Base-by-base conservation (phyloP, 139 green algal species). In the Coelastrella sp. region DNA sequence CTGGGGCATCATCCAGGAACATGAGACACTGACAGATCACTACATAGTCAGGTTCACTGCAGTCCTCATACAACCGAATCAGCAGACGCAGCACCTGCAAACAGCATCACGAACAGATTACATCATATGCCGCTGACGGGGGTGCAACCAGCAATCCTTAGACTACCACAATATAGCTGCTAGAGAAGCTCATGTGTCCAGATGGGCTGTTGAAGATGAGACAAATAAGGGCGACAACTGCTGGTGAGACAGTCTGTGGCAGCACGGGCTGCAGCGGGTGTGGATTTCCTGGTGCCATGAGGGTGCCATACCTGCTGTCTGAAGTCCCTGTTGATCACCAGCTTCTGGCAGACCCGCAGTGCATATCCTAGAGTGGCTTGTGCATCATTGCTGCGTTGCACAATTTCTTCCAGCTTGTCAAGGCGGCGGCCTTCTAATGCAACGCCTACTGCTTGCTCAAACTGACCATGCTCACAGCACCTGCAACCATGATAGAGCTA, bases 371-470 rank as follows among this genome's bases (percentile, higher is more conserved):
- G 59, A 1, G 35, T 66, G 2, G 69, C 69, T 2, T 35, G n/a
- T 38, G 13, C 5, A n/a, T 92, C 87, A 19, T 68, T 71, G 60
- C 59, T 79, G 17, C 37, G 8, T 2, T 77, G 27, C 19, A 92
- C 74, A 19, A 91, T 91, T 23, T 89, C 62, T 89, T 98, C 92
- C 50, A 98, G 89, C 89, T 93, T 89, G 91, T 99, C 97, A 73
- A 99, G 89, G 3, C 97, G 90, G 25, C 93, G 89, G 2, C 89
- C 86, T 86, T 99, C 97, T 51, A 99, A 79, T 8, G 97, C 96
- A 23, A 99, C 91, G 9, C 97, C 97, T 25, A 99, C 90, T 4
- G 97, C 98, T 89, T 99, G 98, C 90, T 98, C 91, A 74, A 88
- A 96, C 89, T 98, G 94, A 4, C 94, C 91, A 45, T 97, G 92